Evolutionary conservation across 805 yeast species (phyloP).

Genomic region (Ogataea trehalophila): DNA sequence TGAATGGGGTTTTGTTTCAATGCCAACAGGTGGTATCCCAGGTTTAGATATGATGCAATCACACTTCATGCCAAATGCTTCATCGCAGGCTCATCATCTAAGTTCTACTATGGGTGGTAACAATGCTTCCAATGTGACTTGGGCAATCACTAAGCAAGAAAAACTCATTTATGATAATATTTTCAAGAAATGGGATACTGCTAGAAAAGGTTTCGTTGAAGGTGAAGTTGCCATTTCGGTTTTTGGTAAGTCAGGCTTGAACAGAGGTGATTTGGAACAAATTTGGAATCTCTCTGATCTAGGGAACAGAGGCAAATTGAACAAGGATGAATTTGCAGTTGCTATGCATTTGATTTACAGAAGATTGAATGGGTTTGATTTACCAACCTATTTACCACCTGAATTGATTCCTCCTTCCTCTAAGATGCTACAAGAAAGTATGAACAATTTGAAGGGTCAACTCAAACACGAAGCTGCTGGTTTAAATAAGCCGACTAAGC

Average conservation of each 20-base stretch:
- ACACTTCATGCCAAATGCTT: constrained; percentile 57
- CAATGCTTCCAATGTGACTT: constrained; percentile 50
- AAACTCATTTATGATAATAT: constrained; percentile 81
- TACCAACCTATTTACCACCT: constrained; percentile 80
- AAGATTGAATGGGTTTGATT: constrained; percentile 79
- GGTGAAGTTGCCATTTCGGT: constrained; percentile 81
- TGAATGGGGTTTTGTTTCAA: constrained; percentile 72
- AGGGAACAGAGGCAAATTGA: constrained; percentile 75
- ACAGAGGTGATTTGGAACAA: constrained; percentile 77
- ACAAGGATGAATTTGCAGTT: constrained; percentile 87
- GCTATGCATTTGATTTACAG: constrained; percentile 97
- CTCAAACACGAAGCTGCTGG: constrained; percentile 38
- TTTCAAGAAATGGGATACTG: constrained; percentile 80
- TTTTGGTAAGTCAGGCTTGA: constrained; percentile 86
- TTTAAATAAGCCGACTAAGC: constrained; percentile 18
- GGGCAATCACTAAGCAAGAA: constrained; percentile 86
- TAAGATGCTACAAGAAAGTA: constrained; percentile 64
- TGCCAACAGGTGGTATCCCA: constrained; percentile 67
- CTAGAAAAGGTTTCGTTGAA: constrained; percentile 61
- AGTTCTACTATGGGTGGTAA: constrained; percentile 28
- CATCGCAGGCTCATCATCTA: constrained; percentile 24
- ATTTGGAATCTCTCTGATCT: constrained; percentile 90
- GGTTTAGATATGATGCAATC: constrained; percentile 63
- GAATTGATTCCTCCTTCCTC: constrained; percentile 87
- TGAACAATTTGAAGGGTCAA: constrained; percentile 64